phyloP scores from a whole-genome alignment of 495 filamentous ascomycete genomes.

The Aspergillus cavernicola region DNA sequence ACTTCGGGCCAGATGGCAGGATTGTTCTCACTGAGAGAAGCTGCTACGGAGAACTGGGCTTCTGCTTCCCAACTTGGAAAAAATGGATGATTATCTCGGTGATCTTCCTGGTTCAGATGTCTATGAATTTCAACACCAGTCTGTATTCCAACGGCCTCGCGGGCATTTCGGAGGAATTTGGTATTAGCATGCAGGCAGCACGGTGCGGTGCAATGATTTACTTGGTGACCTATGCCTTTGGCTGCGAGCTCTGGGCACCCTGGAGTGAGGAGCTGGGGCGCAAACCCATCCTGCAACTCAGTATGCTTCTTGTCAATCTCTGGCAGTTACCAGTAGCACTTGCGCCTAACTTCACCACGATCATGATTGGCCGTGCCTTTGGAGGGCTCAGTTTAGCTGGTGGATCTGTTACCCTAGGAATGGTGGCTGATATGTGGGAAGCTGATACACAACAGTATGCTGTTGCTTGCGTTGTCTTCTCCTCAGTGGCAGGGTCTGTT shows the following conservation, averaged over 20 bases:
- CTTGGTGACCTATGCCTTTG: conserved; percentile 60
- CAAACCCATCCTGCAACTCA: conserved; percentile 52
- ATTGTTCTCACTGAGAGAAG: conserved; percentile 42
- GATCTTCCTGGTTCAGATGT: conserved; percentile 55
- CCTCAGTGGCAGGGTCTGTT: conserved; percentile 59
- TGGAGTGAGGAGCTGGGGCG: conserved; percentile 63
- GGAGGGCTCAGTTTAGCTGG: conserved; percentile 59
- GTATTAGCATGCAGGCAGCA: conserved; percentile 47
- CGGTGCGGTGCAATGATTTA: conserved; percentile 56
- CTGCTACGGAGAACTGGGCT: conserved; percentile 57
- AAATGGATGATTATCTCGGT: conserved; percentile 61
- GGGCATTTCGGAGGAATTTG: conserved; percentile 48
- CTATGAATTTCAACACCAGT: conserved; percentile 57
- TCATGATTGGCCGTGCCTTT: conserved; percentile 54
- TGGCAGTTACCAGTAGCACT: conserved; percentile 55
- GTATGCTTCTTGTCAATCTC: conserved; percentile 56
- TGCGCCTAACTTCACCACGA: conserved; percentile 49
- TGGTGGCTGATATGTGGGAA: conserved; percentile 61
- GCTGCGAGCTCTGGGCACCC: conserved; percentile 64
- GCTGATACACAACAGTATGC: conserved; percentile 58
- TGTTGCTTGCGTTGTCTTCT: conserved; percentile 60
- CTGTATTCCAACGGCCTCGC: conserved; percentile 52
- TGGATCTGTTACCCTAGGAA: conserved; percentile 60
- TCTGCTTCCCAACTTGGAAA: conserved; percentile 43
- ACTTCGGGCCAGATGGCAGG: too few relatives aligned